These are phyloP conservation scores for Pichia sp. DNA, from an alignment of 1,139 yeast species.

Conservation along the genomic window DNA sequence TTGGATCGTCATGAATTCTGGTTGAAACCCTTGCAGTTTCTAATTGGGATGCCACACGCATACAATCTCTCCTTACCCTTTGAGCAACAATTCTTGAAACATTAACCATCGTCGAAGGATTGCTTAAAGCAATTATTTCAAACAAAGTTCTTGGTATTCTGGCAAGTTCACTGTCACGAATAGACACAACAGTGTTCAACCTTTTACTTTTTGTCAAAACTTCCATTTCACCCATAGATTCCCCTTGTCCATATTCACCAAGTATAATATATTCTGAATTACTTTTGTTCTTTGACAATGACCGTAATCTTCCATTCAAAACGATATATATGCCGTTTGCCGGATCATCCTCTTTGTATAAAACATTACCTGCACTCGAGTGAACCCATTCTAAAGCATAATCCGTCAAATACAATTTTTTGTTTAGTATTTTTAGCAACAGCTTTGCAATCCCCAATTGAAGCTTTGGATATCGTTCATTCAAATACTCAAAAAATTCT, in stretches of 20 bases:
- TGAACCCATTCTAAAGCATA: slow-evolving; percentile 96
- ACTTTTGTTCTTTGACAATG: slow-evolving; percentile 29
- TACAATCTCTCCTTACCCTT: slow-evolving; percentile 33
- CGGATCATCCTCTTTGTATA: slow-evolving; percentile 75
- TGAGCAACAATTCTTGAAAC: slow-evolving; percentile 84
- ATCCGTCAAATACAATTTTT: slow-evolving; percentile 66
- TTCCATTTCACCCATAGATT: slow-evolving; percentile 91
- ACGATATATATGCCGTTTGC: slow-evolving; percentile 93
- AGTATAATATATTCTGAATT: slow-evolving; percentile 30
- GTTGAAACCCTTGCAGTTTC: slow-evolving; percentile 21
- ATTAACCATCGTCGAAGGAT: slow-evolving; percentile 86
- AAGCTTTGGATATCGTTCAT: slow-evolving; percentile 70
- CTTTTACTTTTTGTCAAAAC: slow-evolving; percentile 80
- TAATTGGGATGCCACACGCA: slow-evolving; percentile 5
- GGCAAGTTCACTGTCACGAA: slow-evolving; percentile 89
- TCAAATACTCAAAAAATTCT: slow-evolving; percentile 50
- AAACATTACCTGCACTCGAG: slow-evolving; percentile 70
- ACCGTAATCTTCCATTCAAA: slow-evolving; percentile 80
- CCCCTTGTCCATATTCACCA: slow-evolving; percentile 91
- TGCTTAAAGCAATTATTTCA: slow-evolving; percentile 73
- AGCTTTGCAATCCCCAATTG: slow-evolving; percentile 72
- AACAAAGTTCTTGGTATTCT: slow-evolving; percentile 85
- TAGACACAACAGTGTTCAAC: slow-evolving; percentile 69
- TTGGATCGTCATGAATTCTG: slow-evolving; percentile 22
- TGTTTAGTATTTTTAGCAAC: slow-evolving; percentile 57